Percentiles rank a stretch among this genome's conserved stretches.
Conservation (phyloP, 2,329 filamentous ascomycete species). For the Leptographium radiaticola region DNA sequence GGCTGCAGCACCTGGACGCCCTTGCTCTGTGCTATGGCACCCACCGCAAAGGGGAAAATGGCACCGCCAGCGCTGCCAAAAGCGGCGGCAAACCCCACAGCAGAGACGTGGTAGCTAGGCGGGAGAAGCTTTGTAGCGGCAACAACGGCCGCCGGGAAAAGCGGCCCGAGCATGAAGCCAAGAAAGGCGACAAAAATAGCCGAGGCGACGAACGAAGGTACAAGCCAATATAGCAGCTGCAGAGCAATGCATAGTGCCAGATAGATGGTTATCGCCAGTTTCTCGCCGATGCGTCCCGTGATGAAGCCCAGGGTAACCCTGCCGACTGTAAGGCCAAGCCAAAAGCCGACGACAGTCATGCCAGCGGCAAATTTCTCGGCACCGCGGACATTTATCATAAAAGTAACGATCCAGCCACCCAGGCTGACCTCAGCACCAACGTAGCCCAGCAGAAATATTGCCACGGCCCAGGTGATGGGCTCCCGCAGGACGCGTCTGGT, state of each 20-base stretch:
- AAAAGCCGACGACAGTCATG: constrained; percentile 68
- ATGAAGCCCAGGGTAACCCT: constrained; percentile 62
- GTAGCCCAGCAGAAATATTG: constrained; percentile 65
- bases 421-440: constrained; percentile 58
- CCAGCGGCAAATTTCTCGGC: constrained; percentile 59
- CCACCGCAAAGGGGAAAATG: constrained; percentile 51
- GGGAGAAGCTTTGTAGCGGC: constrained; percentile 64
- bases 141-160: constrained; percentile 66
- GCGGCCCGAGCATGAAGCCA: constrained; percentile 68
- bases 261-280: constrained; percentile 49
- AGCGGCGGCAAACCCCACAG: constrained; percentile 68
- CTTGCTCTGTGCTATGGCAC: constrained; percentile 48
- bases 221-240: constrained; percentile 68
- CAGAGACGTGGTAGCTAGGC: constrained; percentile 59
- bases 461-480: constrained; percentile 56
- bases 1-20: constrained; percentile 46
- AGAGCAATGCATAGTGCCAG: constrained; percentile 48
- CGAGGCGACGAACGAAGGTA: constrained; percentile 62
- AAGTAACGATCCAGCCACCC: constrained; percentile 64
- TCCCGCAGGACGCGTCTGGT: constrained; percentile 30
- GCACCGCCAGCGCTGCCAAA: constrained; percentile 65
- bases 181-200: constrained; percentile 58
- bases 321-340: constrained; percentile 69
- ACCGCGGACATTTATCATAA: constrained; percentile 69
- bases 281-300: constrained; percentile 62